Evolutionary conservation across 441 rosid species (phyloP), one percentile per base, ranked within the genome.

Genomic region (Eutrema salsugineum): DNA sequence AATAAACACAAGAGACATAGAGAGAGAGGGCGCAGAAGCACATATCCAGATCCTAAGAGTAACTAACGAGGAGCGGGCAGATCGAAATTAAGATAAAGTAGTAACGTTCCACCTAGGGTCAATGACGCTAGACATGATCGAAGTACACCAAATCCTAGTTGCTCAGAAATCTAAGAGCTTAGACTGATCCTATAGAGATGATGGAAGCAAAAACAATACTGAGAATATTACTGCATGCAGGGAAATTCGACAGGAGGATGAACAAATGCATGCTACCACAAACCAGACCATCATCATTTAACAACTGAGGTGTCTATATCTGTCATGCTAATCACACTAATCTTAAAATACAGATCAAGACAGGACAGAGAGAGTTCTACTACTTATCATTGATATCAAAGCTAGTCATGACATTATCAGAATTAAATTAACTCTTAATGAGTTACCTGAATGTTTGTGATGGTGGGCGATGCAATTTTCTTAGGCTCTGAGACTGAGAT

Each of bases 401-500:
- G 46, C 58, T 46, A 46, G 20, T 46, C 22, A 19, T 39, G 5
- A 19, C 15, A 61, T 24, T 7, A 38, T 55, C 28, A 24, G 15
- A 68, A n/a, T 2, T 10, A 53, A 33, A 27, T 5, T 10, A 48
- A 22, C 43, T 33, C n/a, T 17, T 24, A 19, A 1, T 33, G 47
- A 50, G 27, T 19, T 63, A 94, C 99, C 97, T 94, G 99, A 72
- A 94, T 87, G 81, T 94, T 94, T 43, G 95, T 83, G 74, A 91
- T 82, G 33, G 79, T 71, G 32, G 99, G 97, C 63, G 97, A 90
- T 70, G 84, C 85, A 72, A 94, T 76, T 87, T 82, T 94, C 82
- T 77, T 90, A 50, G 99, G 97, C 74, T 94, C 97, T 44, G 91
- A 76, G 39, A 87, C 86, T 32, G 94, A 81, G 71, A 91, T 86